A percentile compares a stretch with the other conserved stretches of the same genome.
Conservation (phyloP, 1,284 basidiomycete species). For the Microstroma glucosiphilum region DNA sequence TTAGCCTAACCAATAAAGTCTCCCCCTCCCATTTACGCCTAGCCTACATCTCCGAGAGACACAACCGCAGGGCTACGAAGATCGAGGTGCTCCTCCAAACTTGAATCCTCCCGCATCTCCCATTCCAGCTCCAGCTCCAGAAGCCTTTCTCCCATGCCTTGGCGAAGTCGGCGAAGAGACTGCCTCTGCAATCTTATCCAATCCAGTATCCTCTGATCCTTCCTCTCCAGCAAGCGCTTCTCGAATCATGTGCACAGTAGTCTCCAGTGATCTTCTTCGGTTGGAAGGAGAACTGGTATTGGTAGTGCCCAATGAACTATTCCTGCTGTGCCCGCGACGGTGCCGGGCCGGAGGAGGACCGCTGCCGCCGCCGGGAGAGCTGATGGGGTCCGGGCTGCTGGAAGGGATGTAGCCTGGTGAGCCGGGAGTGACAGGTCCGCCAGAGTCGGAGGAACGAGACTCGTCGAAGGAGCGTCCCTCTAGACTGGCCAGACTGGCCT, state of each 20-base stretch:
- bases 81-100: no score
- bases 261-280: constrained; percentile 83
- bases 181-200: constrained; percentile 39
- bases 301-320: constrained; percentile 89
- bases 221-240: constrained; percentile 46
- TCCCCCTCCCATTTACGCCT: no score
- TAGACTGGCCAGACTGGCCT: constrained; percentile 62
- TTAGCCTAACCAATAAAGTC: no score
- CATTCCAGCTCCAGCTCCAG: no score
- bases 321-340: constrained; percentile 70
- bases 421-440: constrained; percentile 10
- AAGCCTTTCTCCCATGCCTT: not conserved
- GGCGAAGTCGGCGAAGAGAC: constrained; percentile 31
- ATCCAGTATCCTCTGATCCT: constrained; percentile 28
- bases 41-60: no score
- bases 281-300: constrained; percentile 84
- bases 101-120: no score
- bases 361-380: constrained; percentile 1
- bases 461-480: constrained; percentile 54
- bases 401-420: constrained; percentile 13
- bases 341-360: constrained; percentile 16
- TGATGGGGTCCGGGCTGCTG: not conserved
- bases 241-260: constrained; percentile 90
- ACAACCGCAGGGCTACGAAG: no score
- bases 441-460: not conserved